phyloP scores from a whole-genome alignment of 78 protist genomes.

The Dictyostelium capitatum region DNA sequence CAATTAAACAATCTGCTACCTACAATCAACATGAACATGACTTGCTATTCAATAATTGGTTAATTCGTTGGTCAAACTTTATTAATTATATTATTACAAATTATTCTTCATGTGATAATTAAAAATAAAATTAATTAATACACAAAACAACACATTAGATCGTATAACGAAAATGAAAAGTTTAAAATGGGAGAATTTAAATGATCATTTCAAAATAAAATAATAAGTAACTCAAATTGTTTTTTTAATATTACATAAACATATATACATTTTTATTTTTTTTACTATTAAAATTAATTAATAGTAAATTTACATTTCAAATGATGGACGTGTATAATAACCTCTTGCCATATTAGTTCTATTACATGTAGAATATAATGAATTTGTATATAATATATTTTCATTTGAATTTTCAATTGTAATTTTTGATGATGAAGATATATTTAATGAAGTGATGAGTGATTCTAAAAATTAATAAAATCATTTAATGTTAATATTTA shows the following conservation, averaged over 20 bases:
- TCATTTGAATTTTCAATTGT: neutral
- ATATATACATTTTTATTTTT: too few species aligned
- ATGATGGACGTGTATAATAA: constrained; percentile 2
- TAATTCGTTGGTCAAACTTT: constrained; percentile 4
- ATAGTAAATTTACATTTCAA: neutral
- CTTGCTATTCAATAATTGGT: neutral
- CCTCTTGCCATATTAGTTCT: neutral
- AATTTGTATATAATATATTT: neutral
- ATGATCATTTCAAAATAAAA: too few species aligned
- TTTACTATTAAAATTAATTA: neutral
- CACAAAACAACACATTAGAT: too few species aligned
- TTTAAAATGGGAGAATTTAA: too few species aligned
- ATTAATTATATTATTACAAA: constrained; percentile 18
- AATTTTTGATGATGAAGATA: neutral
- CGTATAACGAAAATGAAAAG: too few species aligned
- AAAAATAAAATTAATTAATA: too few species aligned
- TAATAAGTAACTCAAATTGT: neutral
- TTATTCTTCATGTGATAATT: too few species aligned
- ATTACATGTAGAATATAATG: neutral
- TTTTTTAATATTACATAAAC: too few species aligned
- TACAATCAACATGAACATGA: constrained; percentile 6
- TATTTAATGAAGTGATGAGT: neutral
- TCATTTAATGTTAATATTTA: neutral
- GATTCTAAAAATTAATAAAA: neutral
- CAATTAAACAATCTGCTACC: constrained; percentile 18